phyloP scores from a whole-genome alignment of 2,329 filamentous ascomycete genomes.

The Fusarium nelsonii region DNA sequence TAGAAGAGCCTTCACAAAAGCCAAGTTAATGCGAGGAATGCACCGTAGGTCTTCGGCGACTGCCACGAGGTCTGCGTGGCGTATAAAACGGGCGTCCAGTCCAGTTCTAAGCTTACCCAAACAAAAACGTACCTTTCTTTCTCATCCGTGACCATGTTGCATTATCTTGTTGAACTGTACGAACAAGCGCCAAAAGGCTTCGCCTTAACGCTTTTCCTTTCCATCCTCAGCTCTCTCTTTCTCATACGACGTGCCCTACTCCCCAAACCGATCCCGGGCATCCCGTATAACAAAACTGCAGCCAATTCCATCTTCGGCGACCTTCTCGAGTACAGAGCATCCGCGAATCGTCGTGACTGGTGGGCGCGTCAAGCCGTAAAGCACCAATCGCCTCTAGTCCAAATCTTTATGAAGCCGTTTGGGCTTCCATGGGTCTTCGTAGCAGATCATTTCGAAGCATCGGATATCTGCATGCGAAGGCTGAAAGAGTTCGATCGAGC shows the following conservation, averaged over 20 bases:
- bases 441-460: constrained; percentile 32
- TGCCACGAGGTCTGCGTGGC: neutral
- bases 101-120: neutral
- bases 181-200: constrained; percentile 1
- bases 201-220: neutral
- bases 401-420: constrained; percentile 37
- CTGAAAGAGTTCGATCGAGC: constrained; percentile 37
- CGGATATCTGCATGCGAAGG: constrained; percentile 32
- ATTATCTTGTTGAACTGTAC: neutral
- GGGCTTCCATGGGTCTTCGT: constrained; percentile 29
- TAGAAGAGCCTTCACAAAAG: neutral
- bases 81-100: neutral
- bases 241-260: constrained; percentile 1
- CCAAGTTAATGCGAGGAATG: too few relatives aligned
- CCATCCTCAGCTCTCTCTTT: neutral
- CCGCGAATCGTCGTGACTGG: constrained; percentile 23
- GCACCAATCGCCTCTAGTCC: constrained; percentile 27
- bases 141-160: constrained; percentile 1
- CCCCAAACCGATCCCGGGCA: constrained; percentile 33
- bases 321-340: constrained; percentile 16
- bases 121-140: too few relatives aligned
- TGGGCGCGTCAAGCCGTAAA: constrained; percentile 18
- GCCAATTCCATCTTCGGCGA: constrained; percentile 33
- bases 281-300: constrained; percentile 32
- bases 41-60: neutral